These are phyloP conservation scores for Inga oerstediana DNA, from an alignment of 306 rosid genomes.

Conservation along the genomic window DNA sequence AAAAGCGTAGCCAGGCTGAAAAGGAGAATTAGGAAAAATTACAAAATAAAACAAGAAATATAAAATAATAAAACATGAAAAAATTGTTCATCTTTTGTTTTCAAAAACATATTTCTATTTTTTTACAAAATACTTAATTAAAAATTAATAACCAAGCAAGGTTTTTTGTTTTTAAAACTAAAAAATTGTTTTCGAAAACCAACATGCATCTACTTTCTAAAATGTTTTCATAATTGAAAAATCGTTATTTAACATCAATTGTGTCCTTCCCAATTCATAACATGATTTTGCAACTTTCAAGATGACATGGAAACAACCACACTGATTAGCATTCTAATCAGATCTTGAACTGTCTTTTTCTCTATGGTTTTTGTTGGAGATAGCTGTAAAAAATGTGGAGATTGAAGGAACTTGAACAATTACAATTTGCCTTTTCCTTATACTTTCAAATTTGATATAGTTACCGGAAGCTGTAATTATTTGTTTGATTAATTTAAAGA, in stretches of 20 bases:
- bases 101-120: too few relatives aligned
- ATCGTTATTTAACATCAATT: not conserved
- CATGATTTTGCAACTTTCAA: not conserved
- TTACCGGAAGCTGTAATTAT: not conserved
- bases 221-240: too few relatives aligned
- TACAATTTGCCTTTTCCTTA: not conserved
- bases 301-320: not conserved
- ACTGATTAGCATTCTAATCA: not conserved
- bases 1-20: too few relatives aligned
- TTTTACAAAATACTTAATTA: too few relatives aligned
- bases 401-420: not conserved
- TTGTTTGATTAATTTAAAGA: not conserved
- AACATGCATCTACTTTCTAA: too few relatives aligned
- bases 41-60: too few relatives aligned
- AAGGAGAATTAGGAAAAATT: too few relatives aligned
- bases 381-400: not conserved
- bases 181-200: too few relatives aligned
- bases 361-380: not conserved
- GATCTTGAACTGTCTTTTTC: not conserved
- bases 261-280: not conserved
- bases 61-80: too few relatives aligned
- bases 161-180: too few relatives aligned
- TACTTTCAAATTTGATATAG: not conserved
- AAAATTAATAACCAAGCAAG: too few relatives aligned
- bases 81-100: too few relatives aligned